phyloP scores from a whole-genome alignment of 495 filamentous ascomycete genomes.

The Xylaria venustula region DNA sequence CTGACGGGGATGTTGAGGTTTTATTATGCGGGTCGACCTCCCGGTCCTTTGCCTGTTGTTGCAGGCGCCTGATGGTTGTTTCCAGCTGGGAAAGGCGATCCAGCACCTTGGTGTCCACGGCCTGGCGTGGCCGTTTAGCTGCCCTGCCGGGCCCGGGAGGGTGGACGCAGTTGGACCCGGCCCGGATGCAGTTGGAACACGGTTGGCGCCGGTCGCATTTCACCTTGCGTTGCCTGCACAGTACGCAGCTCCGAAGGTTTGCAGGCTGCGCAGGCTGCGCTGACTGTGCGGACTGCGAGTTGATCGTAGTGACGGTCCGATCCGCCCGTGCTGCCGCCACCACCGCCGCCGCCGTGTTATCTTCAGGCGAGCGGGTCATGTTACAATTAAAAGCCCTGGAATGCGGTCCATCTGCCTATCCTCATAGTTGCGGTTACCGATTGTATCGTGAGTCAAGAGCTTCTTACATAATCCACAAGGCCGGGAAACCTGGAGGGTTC shows the following conservation, averaged over 20 bases:
- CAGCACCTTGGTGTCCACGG: conserved; percentile 8
- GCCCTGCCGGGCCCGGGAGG: conserved; percentile 12
- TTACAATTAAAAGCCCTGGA: neutral
- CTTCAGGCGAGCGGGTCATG: conserved; percentile 1
- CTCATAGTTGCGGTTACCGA: neutral
- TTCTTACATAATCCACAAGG: neutral
- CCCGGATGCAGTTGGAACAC: conserved; percentile 16
- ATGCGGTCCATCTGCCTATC: neutral
- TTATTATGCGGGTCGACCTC: neutral
- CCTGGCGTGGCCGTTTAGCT: conserved; percentile 15
- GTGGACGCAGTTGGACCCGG: conserved; percentile 12
- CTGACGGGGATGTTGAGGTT: neutral
- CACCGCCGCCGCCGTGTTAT: neutral
- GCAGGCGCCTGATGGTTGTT: conserved; percentile 10
- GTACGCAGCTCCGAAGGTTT: conserved; percentile 15
- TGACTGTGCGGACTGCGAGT: neutral
- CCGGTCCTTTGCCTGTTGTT: conserved; percentile 8
- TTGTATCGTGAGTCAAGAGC: neutral
- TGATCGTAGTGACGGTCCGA: neutral
- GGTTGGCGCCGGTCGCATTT: conserved; percentile 19
- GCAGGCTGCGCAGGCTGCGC: conserved; percentile 2
- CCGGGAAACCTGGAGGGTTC: neutral
- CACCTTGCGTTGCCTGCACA: conserved; percentile 21
- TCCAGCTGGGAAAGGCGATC: conserved; percentile 16
- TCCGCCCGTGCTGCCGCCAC: neutral